Base-by-base conservation (phyloP, 257 asterid genomes). In the Nicotiana tomentosiformis region DNA sequence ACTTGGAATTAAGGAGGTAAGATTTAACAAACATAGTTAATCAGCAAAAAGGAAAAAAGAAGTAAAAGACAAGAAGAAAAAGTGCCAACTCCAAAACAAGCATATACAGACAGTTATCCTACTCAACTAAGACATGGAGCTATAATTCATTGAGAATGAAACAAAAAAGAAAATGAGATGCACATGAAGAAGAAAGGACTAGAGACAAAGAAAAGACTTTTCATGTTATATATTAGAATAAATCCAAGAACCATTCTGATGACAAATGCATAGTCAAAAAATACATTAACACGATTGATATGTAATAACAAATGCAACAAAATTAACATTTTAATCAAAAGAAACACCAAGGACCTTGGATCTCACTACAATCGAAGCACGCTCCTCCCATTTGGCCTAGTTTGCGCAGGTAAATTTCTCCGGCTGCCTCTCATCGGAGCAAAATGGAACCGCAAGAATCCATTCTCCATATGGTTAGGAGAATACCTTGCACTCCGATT, bases 401-500 rank as follows among this genome's bases (percentile, higher is more conserved):
- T 83, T 80, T 92, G 91, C 10, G 89, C 92, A 11, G 88, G 67
- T 2, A 87, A 93, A 67, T 84, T 91, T 90, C 93, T 91, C 84
- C 95, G 90, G 84, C 92, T 89, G 64, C 95, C 83, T 64, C 92
- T 87, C 89, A 85, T 5, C 2, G 95, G 95, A 5, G 95, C 89
- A 88, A 92, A 86, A 84, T 92, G 90, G 84, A 92, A 90, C 53
- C 93, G 87, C 30, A 92, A 81, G 32, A 92, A 90, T 23, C 96
- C 96, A 37, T 90, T 92, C 66, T 92, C 96, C 4, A 86, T 64
- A 77, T 89, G 86, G 51, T 76, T 89, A 0, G 96, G 96, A 2
- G 93, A 90, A 83, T 88, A 89, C 84, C 92, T 89, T 39, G 90
- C 96, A 80, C 93, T 91, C 77, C 92, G 85, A 60, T 92, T 92